A percentile compares a stretch with the other conserved stretches of the same genome.
Conservation (phyloP, 2,329 filamentous ascomycete species). For the Celoporthe dispersa region DNA sequence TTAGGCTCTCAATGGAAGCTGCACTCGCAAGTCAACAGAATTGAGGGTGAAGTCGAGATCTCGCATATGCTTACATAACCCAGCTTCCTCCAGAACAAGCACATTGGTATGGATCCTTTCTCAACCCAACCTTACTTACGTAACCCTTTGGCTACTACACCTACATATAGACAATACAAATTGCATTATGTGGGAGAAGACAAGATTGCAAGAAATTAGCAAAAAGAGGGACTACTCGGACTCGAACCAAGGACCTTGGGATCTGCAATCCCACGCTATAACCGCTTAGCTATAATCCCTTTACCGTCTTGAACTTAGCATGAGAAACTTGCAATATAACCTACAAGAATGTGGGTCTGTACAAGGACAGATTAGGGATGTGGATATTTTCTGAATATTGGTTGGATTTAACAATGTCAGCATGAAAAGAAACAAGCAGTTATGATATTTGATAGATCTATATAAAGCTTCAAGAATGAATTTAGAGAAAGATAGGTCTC, state of each 20-base stretch:
- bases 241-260: slow-evolving; percentile 18
- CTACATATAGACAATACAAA: neutral
- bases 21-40: too few relatives aligned
- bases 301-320: neutral
- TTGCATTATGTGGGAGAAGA: neutral
- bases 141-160: neutral
- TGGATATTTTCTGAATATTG: too few relatives aligned
- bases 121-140: neutral
- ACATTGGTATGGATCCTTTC: neutral
- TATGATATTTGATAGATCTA: too few relatives aligned
- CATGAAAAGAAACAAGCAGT: too few relatives aligned
- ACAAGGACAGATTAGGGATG: neutral
- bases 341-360: neutral
- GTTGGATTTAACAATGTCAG: too few relatives aligned
- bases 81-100: neutral
- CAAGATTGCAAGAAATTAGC: neutral
- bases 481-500: neutral
- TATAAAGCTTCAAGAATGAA: neutral
- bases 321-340: neutral
- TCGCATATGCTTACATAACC: neutral
- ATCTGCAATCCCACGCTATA: slow-evolving; percentile 22
- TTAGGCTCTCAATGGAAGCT: too few relatives aligned
- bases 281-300: slow-evolving; percentile 13
- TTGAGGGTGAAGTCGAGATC: neutral
- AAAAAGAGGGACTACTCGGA: slow-evolving; percentile 13